Conservation (phyloP, 192 early-diverging fungal genomes). For the Coemansia sp. region DNA sequence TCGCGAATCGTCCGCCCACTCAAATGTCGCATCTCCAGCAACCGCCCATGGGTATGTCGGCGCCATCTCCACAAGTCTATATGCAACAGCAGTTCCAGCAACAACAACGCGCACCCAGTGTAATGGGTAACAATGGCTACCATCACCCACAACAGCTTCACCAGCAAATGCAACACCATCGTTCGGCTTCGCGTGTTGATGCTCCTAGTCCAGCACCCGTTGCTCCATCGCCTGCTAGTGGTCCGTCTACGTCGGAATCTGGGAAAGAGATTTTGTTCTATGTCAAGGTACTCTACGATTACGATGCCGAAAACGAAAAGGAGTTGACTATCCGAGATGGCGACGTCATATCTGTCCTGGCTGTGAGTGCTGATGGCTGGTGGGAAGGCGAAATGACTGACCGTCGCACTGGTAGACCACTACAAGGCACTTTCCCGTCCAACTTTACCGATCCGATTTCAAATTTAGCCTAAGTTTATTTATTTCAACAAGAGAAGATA, state of each 20-base stretch:
- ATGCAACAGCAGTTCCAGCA: conserved; percentile 8
- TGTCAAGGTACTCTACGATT: conserved; percentile 60
- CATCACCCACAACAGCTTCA: too few relatives aligned
- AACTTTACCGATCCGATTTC: conserved; percentile 57
- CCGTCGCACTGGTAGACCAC: conserved; percentile 31
- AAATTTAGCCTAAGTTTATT: conserved; percentile 21
- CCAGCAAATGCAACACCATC: conserved; percentile 4
- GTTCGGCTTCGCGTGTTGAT: conserved; percentile 15
- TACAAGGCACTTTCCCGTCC: conserved; percentile 57
- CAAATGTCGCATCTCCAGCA: neutral
- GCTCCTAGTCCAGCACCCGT: neutral
- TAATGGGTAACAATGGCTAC: conserved; percentile 25
- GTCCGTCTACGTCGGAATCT: conserved; percentile 19
- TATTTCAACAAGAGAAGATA: neutral
- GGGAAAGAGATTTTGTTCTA: conserved; percentile 57
- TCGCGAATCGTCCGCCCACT: neutral
- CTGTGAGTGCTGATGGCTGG: conserved; percentile 57
- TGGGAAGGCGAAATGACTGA: conserved; percentile 59
- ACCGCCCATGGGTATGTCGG: conserved; percentile 14
- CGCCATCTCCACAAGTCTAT: conserved; percentile 29
- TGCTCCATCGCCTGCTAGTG: neutral
- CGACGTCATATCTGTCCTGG: conserved; percentile 55
- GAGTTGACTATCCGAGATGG: conserved; percentile 55
- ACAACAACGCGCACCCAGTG: conserved; percentile 36
- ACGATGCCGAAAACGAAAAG: conserved; percentile 51